Evolutionary conservation across 306 rosid species (phyloP).

Genomic region (Mimosa bimucronata): DNA sequence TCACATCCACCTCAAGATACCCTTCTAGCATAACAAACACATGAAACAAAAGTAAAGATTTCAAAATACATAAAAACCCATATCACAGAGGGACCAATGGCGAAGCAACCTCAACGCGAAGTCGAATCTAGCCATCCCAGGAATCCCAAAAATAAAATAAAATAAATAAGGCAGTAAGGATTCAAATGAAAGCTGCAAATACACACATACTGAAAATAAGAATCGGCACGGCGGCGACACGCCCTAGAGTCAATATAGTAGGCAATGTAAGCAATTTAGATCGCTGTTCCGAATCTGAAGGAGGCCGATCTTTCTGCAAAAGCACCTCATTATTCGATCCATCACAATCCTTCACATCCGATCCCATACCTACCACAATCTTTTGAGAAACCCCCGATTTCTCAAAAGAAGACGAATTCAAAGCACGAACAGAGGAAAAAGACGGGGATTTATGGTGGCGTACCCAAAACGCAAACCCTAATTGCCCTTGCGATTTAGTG

Average conservation of each 20-base stretch:
- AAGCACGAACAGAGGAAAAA: slow-evolving; percentile 17
- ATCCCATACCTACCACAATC: slow-evolving; percentile 60
- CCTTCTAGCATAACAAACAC: not conserved
- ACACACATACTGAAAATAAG: slow-evolving; percentile 66
- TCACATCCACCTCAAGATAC: not conserved
- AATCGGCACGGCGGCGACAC: slow-evolving; percentile 92
- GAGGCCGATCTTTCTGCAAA: slow-evolving; percentile 33
- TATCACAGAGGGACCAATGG: not conserved
- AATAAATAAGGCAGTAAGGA: not conserved
- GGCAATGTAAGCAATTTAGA: slow-evolving; percentile 86
- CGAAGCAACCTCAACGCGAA: not conserved
- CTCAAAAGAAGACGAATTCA: slow-evolving; percentile 19
- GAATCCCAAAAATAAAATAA: not conserved
- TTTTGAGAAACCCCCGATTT: slow-evolving; percentile 37
- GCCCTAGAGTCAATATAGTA: slow-evolving; percentile 84
- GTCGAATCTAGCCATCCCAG: not conserved
- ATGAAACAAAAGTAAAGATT: not conserved
- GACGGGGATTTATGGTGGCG: slow-evolving; percentile 21
- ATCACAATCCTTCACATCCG: slow-evolving; percentile 53
- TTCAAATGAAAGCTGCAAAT: not conserved
- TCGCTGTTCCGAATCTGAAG: slow-evolving; percentile 43
- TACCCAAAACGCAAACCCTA: slow-evolving; percentile 44
- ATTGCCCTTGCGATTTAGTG: slow-evolving; percentile 38
- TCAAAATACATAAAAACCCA: not conserved
- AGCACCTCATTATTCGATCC: slow-evolving; percentile 42